A percentile compares a stretch with the other conserved stretches of the same genome.
Conservation (phyloP, 257 asterid species). For the Petunia secreta region DNA sequence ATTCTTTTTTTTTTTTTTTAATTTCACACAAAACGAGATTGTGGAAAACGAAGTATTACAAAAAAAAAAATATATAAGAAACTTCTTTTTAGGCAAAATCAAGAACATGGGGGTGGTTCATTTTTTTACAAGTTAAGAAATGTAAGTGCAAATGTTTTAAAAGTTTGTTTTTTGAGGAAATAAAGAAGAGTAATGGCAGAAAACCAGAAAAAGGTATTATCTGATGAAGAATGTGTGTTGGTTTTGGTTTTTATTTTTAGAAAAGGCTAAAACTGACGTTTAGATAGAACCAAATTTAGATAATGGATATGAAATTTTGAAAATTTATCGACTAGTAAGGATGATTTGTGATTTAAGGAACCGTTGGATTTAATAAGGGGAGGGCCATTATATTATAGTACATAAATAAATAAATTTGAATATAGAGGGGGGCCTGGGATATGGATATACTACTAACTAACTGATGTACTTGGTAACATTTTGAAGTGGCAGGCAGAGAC, state of each 20-base stretch:
- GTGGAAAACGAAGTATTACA: background rate
- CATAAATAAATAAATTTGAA: constrained; percentile 36
- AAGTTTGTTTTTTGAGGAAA: background rate
- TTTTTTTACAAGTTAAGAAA: background rate
- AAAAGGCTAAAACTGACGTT: constrained; percentile 9
- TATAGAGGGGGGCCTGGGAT: constrained; percentile 15
- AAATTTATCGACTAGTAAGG: background rate
- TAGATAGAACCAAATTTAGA: constrained; percentile 7
- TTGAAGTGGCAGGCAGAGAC: constrained; percentile 24
- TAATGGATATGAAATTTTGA: constrained; percentile 35
- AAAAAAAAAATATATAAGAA: background rate
- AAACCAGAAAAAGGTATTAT: background rate
- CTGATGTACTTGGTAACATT: background rate
- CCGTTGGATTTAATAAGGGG: constrained; percentile 54
- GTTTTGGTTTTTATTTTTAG: constrained; percentile 27
- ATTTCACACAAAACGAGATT: background rate
- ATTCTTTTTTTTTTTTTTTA: constrained; percentile 3
- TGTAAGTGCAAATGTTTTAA: no score
- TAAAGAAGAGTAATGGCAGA: constrained; percentile 6
- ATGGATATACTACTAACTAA: no score
- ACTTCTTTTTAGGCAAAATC: constrained; percentile 1
- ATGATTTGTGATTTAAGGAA: constrained; percentile 30
- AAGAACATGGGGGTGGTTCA: constrained; percentile 5
- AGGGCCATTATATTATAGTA: no score
- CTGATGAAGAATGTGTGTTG: background rate